Percentiles rank a stretch among this genome's conserved stretches.
Conservation (phyloP, 257 asterid species). For the Verbascum thapsus region DNA sequence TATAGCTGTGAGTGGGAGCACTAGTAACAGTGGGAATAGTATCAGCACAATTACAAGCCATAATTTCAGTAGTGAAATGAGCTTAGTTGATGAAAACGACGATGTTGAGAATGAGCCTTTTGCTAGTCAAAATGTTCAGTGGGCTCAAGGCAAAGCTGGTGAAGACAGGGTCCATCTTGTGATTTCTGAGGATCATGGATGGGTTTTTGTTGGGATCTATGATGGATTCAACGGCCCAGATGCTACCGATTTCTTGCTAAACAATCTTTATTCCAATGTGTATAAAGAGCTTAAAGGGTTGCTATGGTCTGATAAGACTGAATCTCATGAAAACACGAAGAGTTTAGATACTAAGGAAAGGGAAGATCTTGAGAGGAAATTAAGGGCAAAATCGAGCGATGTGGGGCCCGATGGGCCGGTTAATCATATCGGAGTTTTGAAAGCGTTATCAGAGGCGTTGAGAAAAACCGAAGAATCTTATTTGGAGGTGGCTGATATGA, state of each 20-base stretch:
- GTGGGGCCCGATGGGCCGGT: constrained; percentile 41
- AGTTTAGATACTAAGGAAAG: constrained; percentile 44
- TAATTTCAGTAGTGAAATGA: constrained; percentile 56
- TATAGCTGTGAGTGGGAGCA: constrained; percentile 40
- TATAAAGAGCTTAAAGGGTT: constrained; percentile 79
- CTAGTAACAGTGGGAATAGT: constrained; percentile 42
- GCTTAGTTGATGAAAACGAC: constrained; percentile 63
- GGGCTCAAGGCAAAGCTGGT: constrained; percentile 99
- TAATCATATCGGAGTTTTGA: constrained; percentile 75
- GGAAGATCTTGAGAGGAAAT: constrained; percentile 35
- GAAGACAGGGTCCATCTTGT: constrained; percentile 90
- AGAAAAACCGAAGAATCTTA: constrained; percentile 76
- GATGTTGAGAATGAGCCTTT: constrained; percentile 50
- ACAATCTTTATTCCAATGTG: constrained; percentile 70
- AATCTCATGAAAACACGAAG: constrained; percentile 31
- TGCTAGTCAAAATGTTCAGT: constrained; percentile 78
- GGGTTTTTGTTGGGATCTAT: constrained; percentile 93
- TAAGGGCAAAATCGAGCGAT: constrained; percentile 48
- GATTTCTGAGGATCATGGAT: constrained; percentile 81
- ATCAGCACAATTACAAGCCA: constrained; percentile 52
- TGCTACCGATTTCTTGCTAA: constrained; percentile 82
- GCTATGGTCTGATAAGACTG: constrained; percentile 65
- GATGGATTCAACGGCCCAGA: constrained; percentile 96
- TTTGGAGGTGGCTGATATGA: constrained; percentile 80
- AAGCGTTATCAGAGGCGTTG: constrained; percentile 80